Percentiles rank a stretch among this genome's conserved stretches.
These are phyloP conservation scores for Prunus yedoensis DNA, from an alignment of 331 rosid species.

Conservation along the genomic window DNA sequence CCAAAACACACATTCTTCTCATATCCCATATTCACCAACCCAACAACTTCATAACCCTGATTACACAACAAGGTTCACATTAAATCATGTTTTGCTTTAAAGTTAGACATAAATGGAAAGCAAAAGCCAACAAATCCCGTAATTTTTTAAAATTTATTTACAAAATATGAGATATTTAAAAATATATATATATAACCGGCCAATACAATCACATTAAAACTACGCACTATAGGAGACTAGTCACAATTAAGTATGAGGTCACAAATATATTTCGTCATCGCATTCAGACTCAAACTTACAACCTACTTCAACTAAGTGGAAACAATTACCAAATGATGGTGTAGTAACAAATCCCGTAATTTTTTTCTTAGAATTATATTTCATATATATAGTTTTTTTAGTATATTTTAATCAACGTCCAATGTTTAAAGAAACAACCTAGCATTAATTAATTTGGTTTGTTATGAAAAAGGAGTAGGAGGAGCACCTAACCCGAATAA, in stretches of 20 bases:
- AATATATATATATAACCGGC: too few species aligned
- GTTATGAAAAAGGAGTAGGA: neutral
- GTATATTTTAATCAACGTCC: neutral
- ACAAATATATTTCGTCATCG: too few species aligned
- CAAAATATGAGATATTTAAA: too few species aligned
- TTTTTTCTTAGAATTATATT: neutral
- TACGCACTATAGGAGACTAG: too few species aligned
- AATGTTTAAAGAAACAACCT: neutral
- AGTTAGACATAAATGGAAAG: neutral
- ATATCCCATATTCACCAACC: neutral
- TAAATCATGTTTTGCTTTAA: constrained; percentile 1
- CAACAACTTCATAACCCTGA: neutral
- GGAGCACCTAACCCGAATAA: neutral
- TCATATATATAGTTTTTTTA: neutral
- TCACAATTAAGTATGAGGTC: too few species aligned
- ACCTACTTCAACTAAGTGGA: too few species aligned
- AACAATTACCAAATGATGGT: too few species aligned
- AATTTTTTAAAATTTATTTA: too few species aligned
- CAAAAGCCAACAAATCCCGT: too few species aligned
- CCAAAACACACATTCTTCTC: neutral
- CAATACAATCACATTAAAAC: too few species aligned
- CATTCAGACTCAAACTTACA: too few species aligned
- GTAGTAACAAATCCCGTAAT: too few species aligned
- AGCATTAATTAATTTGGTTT: neutral
- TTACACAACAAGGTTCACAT: neutral